Evolutionary conservation across 148 eudicot genomes (phyloP), one percentile per base, ranked within the genome.

Genomic region (Chenopodium album): DNA sequence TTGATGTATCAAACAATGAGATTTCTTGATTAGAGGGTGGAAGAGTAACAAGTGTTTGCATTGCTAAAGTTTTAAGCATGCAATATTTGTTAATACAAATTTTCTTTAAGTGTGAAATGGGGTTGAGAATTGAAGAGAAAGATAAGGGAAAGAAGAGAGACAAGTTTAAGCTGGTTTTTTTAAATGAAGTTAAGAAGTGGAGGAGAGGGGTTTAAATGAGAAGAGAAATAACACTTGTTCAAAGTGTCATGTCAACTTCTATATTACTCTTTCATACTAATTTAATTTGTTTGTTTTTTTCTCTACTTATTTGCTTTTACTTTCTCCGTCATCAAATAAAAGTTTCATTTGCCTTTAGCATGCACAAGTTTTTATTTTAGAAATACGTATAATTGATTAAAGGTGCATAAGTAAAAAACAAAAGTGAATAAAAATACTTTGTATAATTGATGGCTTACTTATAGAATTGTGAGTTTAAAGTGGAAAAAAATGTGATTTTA

Each of bases 1-100:
- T 66, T 37, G 88, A 62, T 23, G 87, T 63, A 75, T 89, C 84
- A 77, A 79, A 87, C 41, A 79, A 77, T 59, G 73, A 63, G 44
- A 72, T 9, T 52, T 9, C 50, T 52, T 17, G 64, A 84, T 22
- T 81, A 63, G 16, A 47, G 28, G 77, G 34, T 81, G 81, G 71
- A 26, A 26, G 16, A 29, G 29, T 47, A 29, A 71, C 60, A 48
- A 73, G 9, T 47, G 83, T 52, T 34, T 77, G 80, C 80, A 72
- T 85, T 37, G 13, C 34, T 66, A 9, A 2, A 48, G 16, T 4
- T 4, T 69, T 2, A 70, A 37, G 44, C 69, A 62, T 62, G 72
- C 63, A 63, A 73, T 44, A 6, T 14, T 9, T 11, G 66, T 3
- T 60, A 12, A 44, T 41, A 41, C 44, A 41, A 41, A 41, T 41